Evolutionary conservation across 2,329 filamentous ascomycete genomes (phyloP).

Genomic region (Colletotrichum caudatum): DNA sequence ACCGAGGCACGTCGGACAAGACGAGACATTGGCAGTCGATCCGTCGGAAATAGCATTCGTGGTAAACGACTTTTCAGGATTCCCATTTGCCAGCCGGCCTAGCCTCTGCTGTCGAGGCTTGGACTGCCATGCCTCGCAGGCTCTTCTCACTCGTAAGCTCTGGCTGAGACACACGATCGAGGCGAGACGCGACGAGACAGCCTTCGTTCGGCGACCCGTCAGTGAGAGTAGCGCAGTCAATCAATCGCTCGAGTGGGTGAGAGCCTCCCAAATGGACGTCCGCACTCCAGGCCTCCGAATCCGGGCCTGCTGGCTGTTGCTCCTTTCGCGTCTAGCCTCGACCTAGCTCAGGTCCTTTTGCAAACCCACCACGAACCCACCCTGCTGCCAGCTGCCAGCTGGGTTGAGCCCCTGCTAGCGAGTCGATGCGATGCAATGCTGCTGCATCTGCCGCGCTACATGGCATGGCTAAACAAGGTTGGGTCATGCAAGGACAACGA

Average conservation of each 20-base stretch:
- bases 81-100: slow-evolving; percentile 4
- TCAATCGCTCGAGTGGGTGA: slow-evolving; percentile 3
- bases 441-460: slow-evolving; percentile 43
- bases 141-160: neutral
- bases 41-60: slow-evolving; percentile 13
- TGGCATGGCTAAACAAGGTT: slow-evolving; percentile 38
- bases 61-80: neutral
- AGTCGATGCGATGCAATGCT: slow-evolving; percentile 41
- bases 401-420: slow-evolving; percentile 25
- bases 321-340: slow-evolving; percentile 39
- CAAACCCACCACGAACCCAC: slow-evolving; percentile 41
- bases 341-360: slow-evolving; percentile 43
- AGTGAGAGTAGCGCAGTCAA: slow-evolving; percentile 13
- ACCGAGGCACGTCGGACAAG: slow-evolving; percentile 1
- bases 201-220: slow-evolving; percentile 12
- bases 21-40: slow-evolving; percentile 18
- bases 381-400: slow-evolving; percentile 27
- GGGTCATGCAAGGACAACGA: slow-evolving; percentile 35
- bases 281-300: slow-evolving; percentile 20
- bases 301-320: slow-evolving; percentile 17
- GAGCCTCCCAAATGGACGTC: slow-evolving; percentile 23
- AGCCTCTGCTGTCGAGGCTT: slow-evolving; percentile 6
- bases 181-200: neutral
- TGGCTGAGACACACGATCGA: neutral
- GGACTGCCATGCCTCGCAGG: neutral